Evolutionary conservation across 2,329 filamentous ascomycete genomes (phyloP), one percentile per base, ranked within the genome.

Genomic region (Volutella citrinella): DNA sequence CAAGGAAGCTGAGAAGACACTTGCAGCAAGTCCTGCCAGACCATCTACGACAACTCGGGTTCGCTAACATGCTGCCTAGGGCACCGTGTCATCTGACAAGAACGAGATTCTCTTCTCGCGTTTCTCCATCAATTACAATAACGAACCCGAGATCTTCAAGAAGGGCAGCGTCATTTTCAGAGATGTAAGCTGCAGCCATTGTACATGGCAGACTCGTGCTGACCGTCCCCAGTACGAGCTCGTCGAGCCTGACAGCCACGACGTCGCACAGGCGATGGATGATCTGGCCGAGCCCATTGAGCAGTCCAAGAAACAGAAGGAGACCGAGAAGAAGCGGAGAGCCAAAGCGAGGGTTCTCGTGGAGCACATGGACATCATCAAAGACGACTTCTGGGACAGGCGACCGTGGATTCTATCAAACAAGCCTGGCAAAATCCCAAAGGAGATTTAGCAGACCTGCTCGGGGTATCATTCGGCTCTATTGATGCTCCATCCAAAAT

Each of bases 41-140:
- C n/a, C n/a, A n/a, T n/a, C n/a, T n/a, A n/a, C n/a, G n/a, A n/a
- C n/a, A n/a, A n/a, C n/a, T n/a, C n/a, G n/a, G n/a, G n/a, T n/a
- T n/a, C n/a, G n/a, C n/a, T n/a, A n/a, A n/a, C n/a, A n/a, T n/a
- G n/a, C n/a, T n/a, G n/a, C n/a, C n/a, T 29, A 90, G 84, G 90
- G 91, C 4, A 94, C 89, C 0, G 64, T 94, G 2, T 78, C 90
- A 4, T 72, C 80, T 4, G 89, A 97, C 54, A 98, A 98, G 67
- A 93, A 98, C 56, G 93, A 98, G 67, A 94, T 98, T 14, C 67
- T 98, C 11, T 98, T 93, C 61, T 85, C 82, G 3, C 75, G 76
- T 17, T 97, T 95, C 60, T 78, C 82, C 4, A 90, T 97, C 57
- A 98, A 98, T 64, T 98, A 98, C 66, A 98, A 98, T 63, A 93